phyloP scores from a whole-genome alignment of 441 rosid genomes.

The Theobroma grandiflorum region DNA sequence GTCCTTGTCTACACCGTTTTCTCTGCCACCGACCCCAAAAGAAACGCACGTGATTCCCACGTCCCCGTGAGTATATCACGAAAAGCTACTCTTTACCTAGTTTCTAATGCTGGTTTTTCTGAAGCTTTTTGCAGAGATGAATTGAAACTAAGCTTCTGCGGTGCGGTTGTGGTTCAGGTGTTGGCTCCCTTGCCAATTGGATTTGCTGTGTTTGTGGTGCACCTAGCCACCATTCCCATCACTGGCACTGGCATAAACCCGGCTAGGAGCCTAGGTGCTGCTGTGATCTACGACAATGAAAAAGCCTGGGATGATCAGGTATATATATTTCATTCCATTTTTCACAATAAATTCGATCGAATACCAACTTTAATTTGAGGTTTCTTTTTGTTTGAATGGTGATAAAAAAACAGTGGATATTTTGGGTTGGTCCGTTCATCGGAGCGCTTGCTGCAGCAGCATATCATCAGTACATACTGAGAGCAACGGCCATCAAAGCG shows the following conservation, averaged over 20 bases:
- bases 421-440: constrained; percentile 66
- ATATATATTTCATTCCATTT: constrained; percentile 17
- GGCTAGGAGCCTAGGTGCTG: constrained; percentile 92
- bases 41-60: constrained; percentile 51
- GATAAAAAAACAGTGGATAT: constrained; percentile 56
- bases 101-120: background rate
- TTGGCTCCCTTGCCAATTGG: constrained; percentile 92
- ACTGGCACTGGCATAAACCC: constrained; percentile 98
- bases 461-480: constrained; percentile 59
- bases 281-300: constrained; percentile 66
- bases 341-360: background rate
- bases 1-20: constrained; percentile 49
- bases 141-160: background rate
- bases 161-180: constrained; percentile 20
- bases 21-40: constrained; percentile 49
- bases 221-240: constrained; percentile 89
- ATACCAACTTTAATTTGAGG: background rate
- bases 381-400: background rate
- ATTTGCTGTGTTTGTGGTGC: constrained; percentile 88
- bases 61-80: constrained; percentile 37
- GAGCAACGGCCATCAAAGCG: constrained; percentile 61
- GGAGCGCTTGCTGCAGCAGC: constrained; percentile 66
- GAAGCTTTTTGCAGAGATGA: background rate
- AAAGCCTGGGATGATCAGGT: constrained; percentile 83
- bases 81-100: background rate